A percentile compares a stretch with the other conserved stretches of the same genome.
Conservation (phyloP, 129 eudicot genomes). For the Pulicaria dysenterica region DNA sequence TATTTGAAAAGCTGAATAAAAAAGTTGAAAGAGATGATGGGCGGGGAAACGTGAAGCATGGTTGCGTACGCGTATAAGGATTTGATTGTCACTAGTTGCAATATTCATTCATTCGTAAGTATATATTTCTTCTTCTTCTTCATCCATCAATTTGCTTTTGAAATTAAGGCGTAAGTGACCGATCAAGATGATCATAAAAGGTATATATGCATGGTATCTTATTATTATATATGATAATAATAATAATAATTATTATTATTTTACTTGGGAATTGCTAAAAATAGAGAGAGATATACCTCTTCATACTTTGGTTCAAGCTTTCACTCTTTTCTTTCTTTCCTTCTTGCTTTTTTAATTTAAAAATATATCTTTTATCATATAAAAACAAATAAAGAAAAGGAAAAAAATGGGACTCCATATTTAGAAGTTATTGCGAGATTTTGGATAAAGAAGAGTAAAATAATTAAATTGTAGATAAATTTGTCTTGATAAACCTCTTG, state of each 20-base stretch:
- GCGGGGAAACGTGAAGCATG: neutral
- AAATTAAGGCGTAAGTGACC: constrained; percentile 12
- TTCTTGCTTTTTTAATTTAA: too few species aligned
- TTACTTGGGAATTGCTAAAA: neutral
- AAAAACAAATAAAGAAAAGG: neutral
- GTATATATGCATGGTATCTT: constrained; percentile 7
- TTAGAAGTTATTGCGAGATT: constrained; percentile 28
- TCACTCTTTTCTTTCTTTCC: neutral
- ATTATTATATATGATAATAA: too few species aligned
- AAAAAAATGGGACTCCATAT: neutral
- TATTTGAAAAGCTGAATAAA: constrained; percentile 16
- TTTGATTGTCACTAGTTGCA: constrained; percentile 12
- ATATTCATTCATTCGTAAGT: neutral
- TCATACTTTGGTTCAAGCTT: constrained; percentile 25
- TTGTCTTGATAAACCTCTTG: too few species aligned
- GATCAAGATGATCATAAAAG: constrained; percentile 13
- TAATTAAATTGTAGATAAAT: neutral
- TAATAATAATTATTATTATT: too few species aligned
- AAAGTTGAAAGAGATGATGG: constrained; percentile 25
- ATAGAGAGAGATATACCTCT: constrained; percentile 25
- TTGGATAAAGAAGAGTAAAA: constrained; percentile 17
- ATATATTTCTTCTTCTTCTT: constrained; percentile 4
- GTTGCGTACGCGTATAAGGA: constrained; percentile 19
- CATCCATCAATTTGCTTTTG: constrained; percentile 13
- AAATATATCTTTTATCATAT: neutral